phyloP scores from a whole-genome alignment of 2,329 filamentous ascomycete genomes.

The Allantophomopsis cytisporea region DNA sequence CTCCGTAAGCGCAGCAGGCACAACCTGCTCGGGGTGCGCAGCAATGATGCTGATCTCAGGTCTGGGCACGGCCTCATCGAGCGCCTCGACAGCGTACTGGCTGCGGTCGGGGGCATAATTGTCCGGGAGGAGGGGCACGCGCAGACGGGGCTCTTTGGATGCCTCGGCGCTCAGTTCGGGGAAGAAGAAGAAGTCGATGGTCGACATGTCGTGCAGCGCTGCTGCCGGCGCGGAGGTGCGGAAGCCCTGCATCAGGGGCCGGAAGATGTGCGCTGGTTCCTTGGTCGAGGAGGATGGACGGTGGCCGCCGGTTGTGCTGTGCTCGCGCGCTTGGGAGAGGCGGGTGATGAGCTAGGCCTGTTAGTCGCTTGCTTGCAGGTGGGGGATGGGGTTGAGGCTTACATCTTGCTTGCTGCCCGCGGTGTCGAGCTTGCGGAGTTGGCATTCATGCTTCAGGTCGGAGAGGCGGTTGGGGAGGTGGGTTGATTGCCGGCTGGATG shows the following conservation, averaged over 20 bases:
- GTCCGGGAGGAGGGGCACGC: constrained; percentile 47
- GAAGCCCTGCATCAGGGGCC: constrained; percentile 53
- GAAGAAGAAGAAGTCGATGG: constrained; percentile 39
- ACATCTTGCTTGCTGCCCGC: constrained; percentile 15
- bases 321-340: constrained; percentile 11
- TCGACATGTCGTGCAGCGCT: constrained; percentile 17
- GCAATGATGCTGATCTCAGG: constrained; percentile 42
- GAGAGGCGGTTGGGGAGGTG: constrained; percentile 14
- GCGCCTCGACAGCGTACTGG: constrained; percentile 27
- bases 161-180: constrained; percentile 25
- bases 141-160: constrained; percentile 21
- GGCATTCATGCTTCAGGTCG: constrained; percentile 14
- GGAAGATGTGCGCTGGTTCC: constrained; percentile 26
- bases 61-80: constrained; percentile 24
- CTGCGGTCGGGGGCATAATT: constrained; percentile 27
- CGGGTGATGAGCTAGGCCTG: constrained; percentile 12
- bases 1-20: constrained; percentile 37
- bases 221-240: constrained; percentile 28
- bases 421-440: constrained; percentile 10
- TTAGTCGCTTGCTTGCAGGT: background rate
- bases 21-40: constrained; percentile 36
- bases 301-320: constrained; percentile 10
- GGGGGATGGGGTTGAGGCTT: background rate
- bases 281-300: constrained; percentile 17
- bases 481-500: constrained; percentile 6